Percentiles rank a stretch among this genome's conserved stretches.
These are phyloP conservation scores for Umbellularia californica DNA, from an alignment of 164 flowering plant genomes.

Conservation along the genomic window DNA sequence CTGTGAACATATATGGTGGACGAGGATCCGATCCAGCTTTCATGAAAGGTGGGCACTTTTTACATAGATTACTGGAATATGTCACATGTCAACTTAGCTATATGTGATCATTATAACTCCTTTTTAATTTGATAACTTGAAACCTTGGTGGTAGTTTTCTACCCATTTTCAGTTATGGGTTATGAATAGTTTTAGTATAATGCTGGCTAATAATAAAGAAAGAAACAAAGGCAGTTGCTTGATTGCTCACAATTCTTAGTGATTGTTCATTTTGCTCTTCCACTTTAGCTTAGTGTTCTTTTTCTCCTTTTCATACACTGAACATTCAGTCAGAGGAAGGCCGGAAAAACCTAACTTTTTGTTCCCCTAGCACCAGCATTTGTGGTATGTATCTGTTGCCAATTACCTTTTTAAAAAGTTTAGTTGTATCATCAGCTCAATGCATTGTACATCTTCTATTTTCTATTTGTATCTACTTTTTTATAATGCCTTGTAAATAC, in stretches of 20 bases:
- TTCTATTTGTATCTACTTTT: not conserved
- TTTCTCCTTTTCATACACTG: slow-evolving; percentile 54
- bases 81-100: no score
- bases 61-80: no score
- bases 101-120: no score
- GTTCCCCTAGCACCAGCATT: slow-evolving; percentile 94
- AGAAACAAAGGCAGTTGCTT: not conserved
- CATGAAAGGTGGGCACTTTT: no score
- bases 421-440: no score
- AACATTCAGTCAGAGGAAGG: slow-evolving; percentile 49
- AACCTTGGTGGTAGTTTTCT: no score
- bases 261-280: slow-evolving; percentile 3
- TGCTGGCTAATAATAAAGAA: not conserved
- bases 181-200: not conserved
- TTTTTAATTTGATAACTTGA: no score
- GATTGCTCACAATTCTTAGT: not conserved
- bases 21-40: no score
- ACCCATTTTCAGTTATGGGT: not conserved
- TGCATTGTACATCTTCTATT: not conserved
- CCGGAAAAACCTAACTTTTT: slow-evolving; percentile 67
- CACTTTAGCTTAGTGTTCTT: not conserved
- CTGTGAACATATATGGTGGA: no score
- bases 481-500: no score
- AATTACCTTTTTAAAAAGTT: not conserved
- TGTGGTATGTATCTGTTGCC: slow-evolving; percentile 55